Evolutionary conservation across 75 land plant genomes (phyloP).

Genomic region (Azolla pinnata): DNA sequence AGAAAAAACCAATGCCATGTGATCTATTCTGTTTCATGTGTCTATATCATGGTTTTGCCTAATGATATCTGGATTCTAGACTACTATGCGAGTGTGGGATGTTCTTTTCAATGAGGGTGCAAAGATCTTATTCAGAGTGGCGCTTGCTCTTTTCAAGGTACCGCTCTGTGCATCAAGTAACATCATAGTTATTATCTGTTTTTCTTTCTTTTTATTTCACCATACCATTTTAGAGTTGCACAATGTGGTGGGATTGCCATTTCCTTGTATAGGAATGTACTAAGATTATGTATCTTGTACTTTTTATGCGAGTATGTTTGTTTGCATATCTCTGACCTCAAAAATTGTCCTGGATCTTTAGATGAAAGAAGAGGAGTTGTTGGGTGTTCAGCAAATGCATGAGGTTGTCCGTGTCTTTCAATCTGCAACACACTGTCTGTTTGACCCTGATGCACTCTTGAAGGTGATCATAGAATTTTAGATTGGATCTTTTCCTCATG

Average conservation of each 20-base stretch:
- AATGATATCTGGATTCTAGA: constrained; percentile 26
- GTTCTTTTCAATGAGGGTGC: constrained; percentile 91
- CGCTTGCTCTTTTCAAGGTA: constrained; percentile 85
- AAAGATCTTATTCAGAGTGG: constrained; percentile 66
- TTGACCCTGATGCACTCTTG: constrained; percentile 82
- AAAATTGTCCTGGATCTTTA: constrained; percentile 12
- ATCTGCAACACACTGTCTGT: constrained; percentile 47
- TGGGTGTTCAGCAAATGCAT: constrained; percentile 53
- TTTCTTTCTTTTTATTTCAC: no score
- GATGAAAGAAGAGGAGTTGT: constrained; percentile 87
- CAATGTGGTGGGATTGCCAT: no score
- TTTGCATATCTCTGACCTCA: not conserved
- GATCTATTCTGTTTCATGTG: not conserved
- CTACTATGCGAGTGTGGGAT: constrained; percentile 91
- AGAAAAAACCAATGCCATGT: no score
- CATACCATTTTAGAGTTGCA: no score
- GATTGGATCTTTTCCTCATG: no score
- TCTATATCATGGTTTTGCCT: no score
- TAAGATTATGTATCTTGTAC: no score
- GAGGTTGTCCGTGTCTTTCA: constrained; percentile 67
- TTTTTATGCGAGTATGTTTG: not conserved
- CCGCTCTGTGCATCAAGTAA: no score
- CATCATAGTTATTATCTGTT: no score
- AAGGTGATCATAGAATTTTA: constrained; percentile 54
- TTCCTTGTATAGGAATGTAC: no score